phyloP scores from a whole-genome alignment of 176 grass and related monocot species.

The Ananas comosus region DNA sequence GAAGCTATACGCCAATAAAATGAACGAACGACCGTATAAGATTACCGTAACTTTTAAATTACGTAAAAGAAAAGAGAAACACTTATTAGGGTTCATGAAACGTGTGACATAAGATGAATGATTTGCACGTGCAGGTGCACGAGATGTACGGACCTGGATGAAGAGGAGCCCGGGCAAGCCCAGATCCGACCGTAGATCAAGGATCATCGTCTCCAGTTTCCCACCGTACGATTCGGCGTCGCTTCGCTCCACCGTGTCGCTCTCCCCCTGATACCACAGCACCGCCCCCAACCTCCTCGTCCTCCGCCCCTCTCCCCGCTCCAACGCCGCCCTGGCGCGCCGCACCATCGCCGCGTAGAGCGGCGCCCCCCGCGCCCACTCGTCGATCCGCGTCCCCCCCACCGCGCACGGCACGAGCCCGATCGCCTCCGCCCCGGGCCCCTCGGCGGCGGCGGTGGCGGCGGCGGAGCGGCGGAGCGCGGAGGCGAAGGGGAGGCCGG shows the following conservation, averaged over 20 bases:
- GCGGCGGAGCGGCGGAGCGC: constrained; percentile 18
- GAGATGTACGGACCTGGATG: constrained; percentile 27
- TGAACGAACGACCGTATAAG: too few relatives aligned
- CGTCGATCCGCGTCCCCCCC: constrained; percentile 71
- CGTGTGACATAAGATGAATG: neutral
- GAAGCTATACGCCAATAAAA: too few relatives aligned
- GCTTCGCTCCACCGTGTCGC: constrained; percentile 50
- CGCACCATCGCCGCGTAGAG: constrained; percentile 58
- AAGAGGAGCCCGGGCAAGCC: constrained; percentile 49
- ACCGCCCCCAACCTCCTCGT: constrained; percentile 56
- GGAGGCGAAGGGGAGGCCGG: constrained; percentile 71
- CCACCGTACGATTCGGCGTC: constrained; percentile 51
- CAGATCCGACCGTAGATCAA: constrained; percentile 67
- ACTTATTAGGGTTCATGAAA: too few relatives aligned
- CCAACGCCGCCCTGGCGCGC: constrained; percentile 38
- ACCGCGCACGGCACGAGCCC: constrained; percentile 78
- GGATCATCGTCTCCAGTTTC: constrained; percentile 63
- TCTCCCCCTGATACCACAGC: constrained; percentile 95
- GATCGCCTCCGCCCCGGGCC: constrained; percentile 17
- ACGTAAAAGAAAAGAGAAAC: too few relatives aligned
- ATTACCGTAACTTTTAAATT: too few relatives aligned
- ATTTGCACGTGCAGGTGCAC: constrained; percentile 3
- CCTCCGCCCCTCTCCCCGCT: constrained; percentile 18
- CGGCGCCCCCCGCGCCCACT: constrained; percentile 49
- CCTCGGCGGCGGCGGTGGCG: neutral